Evolutionary conservation across 371 early-diverging fungal species (phyloP), one percentile per base, ranked within the genome.

Genomic region (Mortierella sp.): DNA sequence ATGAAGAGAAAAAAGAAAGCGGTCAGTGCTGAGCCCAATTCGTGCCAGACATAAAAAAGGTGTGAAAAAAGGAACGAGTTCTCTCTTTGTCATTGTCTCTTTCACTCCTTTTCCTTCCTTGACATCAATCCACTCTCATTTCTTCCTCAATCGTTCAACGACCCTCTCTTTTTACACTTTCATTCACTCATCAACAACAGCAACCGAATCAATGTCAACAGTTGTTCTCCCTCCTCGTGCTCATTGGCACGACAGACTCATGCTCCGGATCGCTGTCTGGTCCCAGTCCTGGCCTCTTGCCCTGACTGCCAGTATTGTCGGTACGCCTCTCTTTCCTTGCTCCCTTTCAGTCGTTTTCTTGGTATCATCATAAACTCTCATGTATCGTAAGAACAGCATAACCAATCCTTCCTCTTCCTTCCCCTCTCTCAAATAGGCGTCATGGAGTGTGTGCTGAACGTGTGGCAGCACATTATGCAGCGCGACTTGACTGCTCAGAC

Each of bases 391-490:
- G 37, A 67, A 54, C 54, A n/a, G 16, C n/a, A n/a, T 24, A 8
- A n/a, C n/a, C n/a, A 10, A 37, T 21, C 19, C 67, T 40, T 24
- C 24, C 14, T 48, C 5, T 13, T 21, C 21, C n/a, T 69, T 16
- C n/a, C 2, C 9, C 44, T n/a, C 69, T 31, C 3, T 71, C 16
- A 24, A 46, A n/a, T 76, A 83, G 84, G 78, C 10, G 73, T 81
- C 8, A 73, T 85, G 78, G 85, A 85, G 50, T 81, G 78, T 37
- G 57, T 78, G 0, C 13, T 78, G 54, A 81, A 85, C 40, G 31
- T 85, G 8, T 81, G 79, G 81, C 85, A 81, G 40, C 51, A 46
- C 16, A 21, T 78, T 5, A 53, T 55, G 44, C 81, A 85, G 55
- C 76, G 24, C 24, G 79, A 81, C 57, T 64, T 85, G 26, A 53